Percentiles rank a stretch among this genome's conserved stretches.
These are phyloP conservation scores for Mrakia blollopis DNA, from an alignment of 768 basidiomycete genomes.

Conservation along the genomic window DNA sequence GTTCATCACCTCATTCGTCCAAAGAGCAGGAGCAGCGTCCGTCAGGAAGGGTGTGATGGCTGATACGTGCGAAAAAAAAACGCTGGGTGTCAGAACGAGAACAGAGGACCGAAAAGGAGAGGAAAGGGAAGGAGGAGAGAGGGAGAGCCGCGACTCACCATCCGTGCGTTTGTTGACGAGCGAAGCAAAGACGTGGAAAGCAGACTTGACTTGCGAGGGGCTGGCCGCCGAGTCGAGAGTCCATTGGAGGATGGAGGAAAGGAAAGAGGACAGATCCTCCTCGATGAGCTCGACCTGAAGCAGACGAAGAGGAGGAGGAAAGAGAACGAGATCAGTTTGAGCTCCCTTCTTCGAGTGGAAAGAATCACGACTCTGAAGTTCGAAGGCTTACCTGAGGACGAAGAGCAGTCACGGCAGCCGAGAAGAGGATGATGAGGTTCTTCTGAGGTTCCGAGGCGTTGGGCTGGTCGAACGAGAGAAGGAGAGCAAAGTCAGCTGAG, in stretches of 20 bases:
- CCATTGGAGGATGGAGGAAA: conserved; percentile 60
- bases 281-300: conserved; percentile 57
- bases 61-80: conserved; percentile 52
- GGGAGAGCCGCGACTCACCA: conserved; percentile 50
- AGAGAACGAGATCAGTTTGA: background rate
- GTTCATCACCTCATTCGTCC: conserved; percentile 50
- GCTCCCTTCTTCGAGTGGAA: conserved; percentile 11
- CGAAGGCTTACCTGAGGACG: conserved; percentile 59
- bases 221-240: conserved; percentile 48
- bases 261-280: conserved; percentile 52
- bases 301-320: background rate
- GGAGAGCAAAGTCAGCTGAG: background rate
- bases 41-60: conserved; percentile 34
- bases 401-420: conserved; percentile 61
- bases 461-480: conserved; percentile 44
- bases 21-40: conserved; percentile 49
- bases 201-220: conserved; percentile 38
- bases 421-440: conserved; percentile 62
- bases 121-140: too few relatives aligned
- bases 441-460: conserved; percentile 53
- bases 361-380: background rate
- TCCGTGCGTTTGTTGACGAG: conserved; percentile 73
- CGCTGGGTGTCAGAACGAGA: background rate
- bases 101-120: background rate
- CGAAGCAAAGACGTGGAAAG: conserved; percentile 51